These are phyloP conservation scores for Podospora comata DNA, from an alignment of 495 filamentous ascomycete genomes.

Conservation along the genomic window DNA sequence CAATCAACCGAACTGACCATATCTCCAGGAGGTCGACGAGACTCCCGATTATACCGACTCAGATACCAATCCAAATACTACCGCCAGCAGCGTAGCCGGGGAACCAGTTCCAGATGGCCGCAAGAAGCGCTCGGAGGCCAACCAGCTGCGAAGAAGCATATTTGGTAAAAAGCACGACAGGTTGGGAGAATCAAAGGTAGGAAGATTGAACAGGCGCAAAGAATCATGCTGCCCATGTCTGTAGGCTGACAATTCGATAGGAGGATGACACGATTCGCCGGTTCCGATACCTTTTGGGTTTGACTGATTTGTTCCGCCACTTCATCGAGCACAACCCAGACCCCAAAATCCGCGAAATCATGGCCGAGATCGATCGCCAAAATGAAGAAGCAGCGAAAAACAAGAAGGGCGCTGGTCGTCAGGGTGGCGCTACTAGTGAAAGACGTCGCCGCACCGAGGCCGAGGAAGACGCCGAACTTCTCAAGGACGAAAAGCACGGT, in stretches of 20 bases:
- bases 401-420: conserved; percentile 70
- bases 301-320: conserved; percentile 97
- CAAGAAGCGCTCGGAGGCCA: conserved; percentile 77
- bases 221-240: background rate
- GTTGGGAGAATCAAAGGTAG: conserved; percentile 86
- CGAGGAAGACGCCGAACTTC: conserved; percentile 93
- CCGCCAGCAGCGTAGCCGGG: conserved; percentile 80
- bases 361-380: conserved; percentile 88
- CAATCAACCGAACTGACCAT: conserved; percentile 1
- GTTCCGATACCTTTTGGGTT: conserved; percentile 91
- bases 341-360: conserved; percentile 83
- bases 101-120: conserved; percentile 72
- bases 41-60: conserved; percentile 87
- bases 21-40: conserved; percentile 64
- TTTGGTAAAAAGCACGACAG: conserved; percentile 92
- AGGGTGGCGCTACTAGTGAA: conserved; percentile 79
- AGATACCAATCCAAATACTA: conserved; percentile 89
- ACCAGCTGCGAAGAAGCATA: conserved; percentile 80
- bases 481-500: conserved; percentile 85
- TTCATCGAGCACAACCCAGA: conserved; percentile 98
- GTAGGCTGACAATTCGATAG: conserved; percentile 43
- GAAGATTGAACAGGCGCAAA: conserved; percentile 13
- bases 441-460: conserved; percentile 87
- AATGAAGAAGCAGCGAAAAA: conserved; percentile 71
- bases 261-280: conserved; percentile 94